phyloP scores from a whole-genome alignment of 352 stramenopile species.

The Blastocystis sp. region DNA sequence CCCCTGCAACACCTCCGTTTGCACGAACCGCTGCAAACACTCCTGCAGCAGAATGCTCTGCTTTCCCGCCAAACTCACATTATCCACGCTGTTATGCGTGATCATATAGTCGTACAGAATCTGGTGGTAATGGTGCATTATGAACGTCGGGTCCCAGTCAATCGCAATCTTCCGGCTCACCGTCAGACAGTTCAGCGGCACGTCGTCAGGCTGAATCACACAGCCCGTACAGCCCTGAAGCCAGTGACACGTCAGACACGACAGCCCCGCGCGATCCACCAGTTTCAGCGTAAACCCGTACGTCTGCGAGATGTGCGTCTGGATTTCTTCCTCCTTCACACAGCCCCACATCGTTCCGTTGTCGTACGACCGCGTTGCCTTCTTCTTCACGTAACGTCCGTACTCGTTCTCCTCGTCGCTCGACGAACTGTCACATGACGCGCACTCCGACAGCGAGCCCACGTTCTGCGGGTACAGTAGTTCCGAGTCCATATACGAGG shows the following conservation, averaged over 20 bases:
- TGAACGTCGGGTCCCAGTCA: conserved; percentile 86
- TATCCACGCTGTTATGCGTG: conserved; percentile 56
- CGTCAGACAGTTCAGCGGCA: conserved; percentile 78
- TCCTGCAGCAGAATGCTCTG: conserved; percentile 83
- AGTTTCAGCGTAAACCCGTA: conserved; percentile 83
- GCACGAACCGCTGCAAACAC: conserved; percentile 85
- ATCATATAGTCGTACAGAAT: conserved; percentile 75
- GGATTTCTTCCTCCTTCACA: conserved; percentile 60
- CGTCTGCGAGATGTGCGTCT: background rate
- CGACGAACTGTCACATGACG: conserved; percentile 15
- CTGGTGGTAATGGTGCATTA: conserved; percentile 85
- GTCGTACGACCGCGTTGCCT: background rate
- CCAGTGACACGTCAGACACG: conserved; percentile 86
- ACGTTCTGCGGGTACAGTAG: background rate
- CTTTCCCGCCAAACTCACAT: conserved; percentile 75
- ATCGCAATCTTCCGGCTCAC: conserved; percentile 85
- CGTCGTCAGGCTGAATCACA: conserved; percentile 80
- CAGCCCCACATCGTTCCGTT: conserved; percentile 5
- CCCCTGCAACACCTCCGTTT: conserved; percentile 75
- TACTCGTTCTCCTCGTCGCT: background rate
- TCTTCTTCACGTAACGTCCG: background rate
- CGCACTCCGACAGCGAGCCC: background rate
- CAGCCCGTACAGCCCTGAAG: conserved; percentile 85
- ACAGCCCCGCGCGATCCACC: conserved; percentile 83
- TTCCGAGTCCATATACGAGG: conserved; percentile 48